Evolutionary conservation across 2,329 filamentous ascomycete species (phyloP).

Genomic region (Phialophora verrucosa): DNA sequence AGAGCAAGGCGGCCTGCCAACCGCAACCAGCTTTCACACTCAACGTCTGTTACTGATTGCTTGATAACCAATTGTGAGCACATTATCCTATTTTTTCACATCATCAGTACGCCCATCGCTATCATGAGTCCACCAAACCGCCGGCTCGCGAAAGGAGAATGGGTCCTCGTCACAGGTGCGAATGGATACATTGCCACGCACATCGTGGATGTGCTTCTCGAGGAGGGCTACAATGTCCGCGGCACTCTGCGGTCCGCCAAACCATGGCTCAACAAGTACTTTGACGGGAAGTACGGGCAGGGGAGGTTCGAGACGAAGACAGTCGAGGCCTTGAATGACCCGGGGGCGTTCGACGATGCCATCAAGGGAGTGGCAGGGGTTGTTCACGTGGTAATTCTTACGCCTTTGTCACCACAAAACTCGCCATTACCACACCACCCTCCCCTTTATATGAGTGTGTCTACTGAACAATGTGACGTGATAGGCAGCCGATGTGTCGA

Average conservation of each 20-base stretch:
- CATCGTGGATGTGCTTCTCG: slow-evolving; percentile 49
- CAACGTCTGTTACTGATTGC: background rate
- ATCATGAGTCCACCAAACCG: background rate
- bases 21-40: background rate
- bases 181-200: slow-evolving; percentile 55
- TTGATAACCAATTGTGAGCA: background rate
- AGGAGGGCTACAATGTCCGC: slow-evolving; percentile 52
- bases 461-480: background rate
- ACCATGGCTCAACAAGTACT: slow-evolving; percentile 42
- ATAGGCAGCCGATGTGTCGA: slow-evolving; percentile 40
- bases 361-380: slow-evolving; percentile 46
- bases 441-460: background rate
- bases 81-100: background rate
- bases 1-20: background rate
- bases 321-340: slow-evolving; percentile 44
- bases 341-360: slow-evolving; percentile 39
- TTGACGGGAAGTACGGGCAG: slow-evolving; percentile 44
- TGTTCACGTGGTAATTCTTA: slow-evolving; percentile 40
- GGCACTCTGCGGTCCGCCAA: slow-evolving; percentile 51
- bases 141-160: slow-evolving; percentile 3
- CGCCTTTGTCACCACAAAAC: background rate
- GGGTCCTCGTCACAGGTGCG: slow-evolving; percentile 52
- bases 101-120: background rate
- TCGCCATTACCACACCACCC: background rate
- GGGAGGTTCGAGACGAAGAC: slow-evolving; percentile 46